Base-by-base conservation (phyloP, 192 early-diverging fungal genomes). In the Gigaspora rosea region DNA sequence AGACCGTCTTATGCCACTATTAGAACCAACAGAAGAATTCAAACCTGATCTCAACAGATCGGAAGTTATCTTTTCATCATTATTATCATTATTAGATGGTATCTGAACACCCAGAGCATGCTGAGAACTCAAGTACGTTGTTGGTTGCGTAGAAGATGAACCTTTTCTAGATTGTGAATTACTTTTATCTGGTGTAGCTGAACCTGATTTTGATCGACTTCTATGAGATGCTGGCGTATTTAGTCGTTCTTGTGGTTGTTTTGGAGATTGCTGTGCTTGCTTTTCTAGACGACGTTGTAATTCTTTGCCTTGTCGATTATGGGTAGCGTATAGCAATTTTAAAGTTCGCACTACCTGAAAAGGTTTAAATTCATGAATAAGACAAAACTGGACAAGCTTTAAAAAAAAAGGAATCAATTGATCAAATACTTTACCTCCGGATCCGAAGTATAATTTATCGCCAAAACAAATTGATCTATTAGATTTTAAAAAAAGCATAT, bases 271-370 rank as follows among this genome's bases (percentile, higher is more conserved):
- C 72, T 41, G 74, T 70, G 33, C 67, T 54, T 64, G 81, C 35
- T 85, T 82, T 36, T 80, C 79, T 33, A 88, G 27, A 20, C 85
- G 78, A 5, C 92, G 81, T 69, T 89, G 85, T 1, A 93, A 73
- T 27, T 92, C 90, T 78, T 90, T 89, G 20, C 86, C 92, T 73
- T 89, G 84, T 13, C 91, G 80, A 13, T 85, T 88, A 81, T 95
- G 93, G 61, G 86, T 91, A 1, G 86, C 82, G 12, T 88, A 88
- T 69, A 94, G 85, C 12, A 95, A 70, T 50, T 86, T 88, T 2
- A 95, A 82, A 1, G 92, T 92, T 68, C 84, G 87, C 7, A 85
- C 78, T 8, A 91, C 90, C 79, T 92, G 77, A 64, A 41, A 58
- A 51, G 22, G 20, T 61, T 41, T 49, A 65, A 58, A 63, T 15